These are phyloP conservation scores for Bondarzewia mesenterica DNA, from an alignment of 1,284 basidiomycete genomes.

Conservation along the genomic window DNA sequence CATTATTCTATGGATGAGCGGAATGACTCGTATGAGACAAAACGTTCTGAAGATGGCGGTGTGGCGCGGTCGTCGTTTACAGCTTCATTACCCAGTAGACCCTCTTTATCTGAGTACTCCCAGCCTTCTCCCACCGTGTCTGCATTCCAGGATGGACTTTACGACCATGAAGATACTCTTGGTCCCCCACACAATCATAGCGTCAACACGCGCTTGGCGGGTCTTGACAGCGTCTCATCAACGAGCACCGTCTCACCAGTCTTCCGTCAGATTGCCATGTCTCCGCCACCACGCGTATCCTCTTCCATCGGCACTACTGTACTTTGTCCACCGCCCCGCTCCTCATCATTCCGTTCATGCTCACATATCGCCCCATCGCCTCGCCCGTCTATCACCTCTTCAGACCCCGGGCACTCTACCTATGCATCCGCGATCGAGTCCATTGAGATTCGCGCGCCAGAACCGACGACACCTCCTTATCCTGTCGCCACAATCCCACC, in stretches of 20 bases:
- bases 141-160: slow-evolving; percentile 56
- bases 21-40: slow-evolving; percentile 28
- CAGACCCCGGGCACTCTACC: slow-evolving; percentile 13
- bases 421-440: slow-evolving; percentile 10
- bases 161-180: slow-evolving; percentile 21
- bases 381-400: slow-evolving; percentile 15
- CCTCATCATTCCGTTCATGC: slow-evolving; percentile 29
- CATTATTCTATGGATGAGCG: slow-evolving; percentile 33
- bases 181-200: too few relatives aligned
- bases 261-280: slow-evolving; percentile 36
- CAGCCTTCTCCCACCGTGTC: slow-evolving; percentile 60
- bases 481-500: slow-evolving; percentile 7
- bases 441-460: slow-evolving; percentile 5
- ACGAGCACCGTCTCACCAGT: slow-evolving; percentile 10
- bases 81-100: slow-evolving; percentile 24
- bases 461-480: slow-evolving; percentile 6
- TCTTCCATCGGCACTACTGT: slow-evolving; percentile 30
- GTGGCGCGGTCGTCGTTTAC: slow-evolving; percentile 26
- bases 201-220: too few relatives aligned
- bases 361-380: slow-evolving; percentile 23
- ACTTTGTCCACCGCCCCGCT: slow-evolving; percentile 47
- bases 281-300: slow-evolving; percentile 43
- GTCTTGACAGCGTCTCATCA: slow-evolving; percentile 4
- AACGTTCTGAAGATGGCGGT: slow-evolving; percentile 19
- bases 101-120: slow-evolving; percentile 49